phyloP scores from a whole-genome alignment of 2,329 filamentous ascomycete species.

The Calonectria naviculata region DNA sequence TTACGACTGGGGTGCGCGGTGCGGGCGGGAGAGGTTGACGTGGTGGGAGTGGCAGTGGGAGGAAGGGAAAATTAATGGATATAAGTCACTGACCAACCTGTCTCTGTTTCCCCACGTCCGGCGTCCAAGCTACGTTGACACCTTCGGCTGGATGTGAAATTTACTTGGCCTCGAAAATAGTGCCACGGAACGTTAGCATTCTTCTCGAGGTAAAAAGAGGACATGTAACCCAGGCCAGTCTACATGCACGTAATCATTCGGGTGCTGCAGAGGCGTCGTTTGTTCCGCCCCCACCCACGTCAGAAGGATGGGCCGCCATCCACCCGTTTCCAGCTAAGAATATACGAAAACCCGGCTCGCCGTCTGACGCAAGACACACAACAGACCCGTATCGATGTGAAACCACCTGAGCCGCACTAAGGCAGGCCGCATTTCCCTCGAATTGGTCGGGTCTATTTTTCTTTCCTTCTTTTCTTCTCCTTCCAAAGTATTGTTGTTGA shows the following conservation, averaged over 20 bases:
- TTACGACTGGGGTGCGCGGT: slow-evolving; percentile 11
- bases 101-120: background rate
- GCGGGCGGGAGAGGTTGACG: slow-evolving; percentile 16
- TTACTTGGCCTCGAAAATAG: background rate
- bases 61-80: background rate
- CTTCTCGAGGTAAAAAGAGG: background rate
- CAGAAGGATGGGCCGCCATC: background rate
- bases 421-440: background rate
- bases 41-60: slow-evolving; percentile 2
- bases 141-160: background rate
- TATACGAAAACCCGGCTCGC: background rate
- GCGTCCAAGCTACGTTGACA: background rate
- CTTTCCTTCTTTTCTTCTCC: background rate
- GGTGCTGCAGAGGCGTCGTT: background rate
- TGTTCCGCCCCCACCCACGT: background rate
- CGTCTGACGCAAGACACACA: background rate
- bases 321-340: background rate
- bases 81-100: background rate
- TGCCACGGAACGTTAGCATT: background rate
- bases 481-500: background rate
- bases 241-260: background rate
- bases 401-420: background rate
- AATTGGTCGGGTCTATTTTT: background rate
- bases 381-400: background rate
- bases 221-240: background rate